Evolutionary conservation across 495 filamentous ascomycete species (phyloP), one percentile per base, ranked within the genome.

Genomic region (Delitschia confertaspora): DNA sequence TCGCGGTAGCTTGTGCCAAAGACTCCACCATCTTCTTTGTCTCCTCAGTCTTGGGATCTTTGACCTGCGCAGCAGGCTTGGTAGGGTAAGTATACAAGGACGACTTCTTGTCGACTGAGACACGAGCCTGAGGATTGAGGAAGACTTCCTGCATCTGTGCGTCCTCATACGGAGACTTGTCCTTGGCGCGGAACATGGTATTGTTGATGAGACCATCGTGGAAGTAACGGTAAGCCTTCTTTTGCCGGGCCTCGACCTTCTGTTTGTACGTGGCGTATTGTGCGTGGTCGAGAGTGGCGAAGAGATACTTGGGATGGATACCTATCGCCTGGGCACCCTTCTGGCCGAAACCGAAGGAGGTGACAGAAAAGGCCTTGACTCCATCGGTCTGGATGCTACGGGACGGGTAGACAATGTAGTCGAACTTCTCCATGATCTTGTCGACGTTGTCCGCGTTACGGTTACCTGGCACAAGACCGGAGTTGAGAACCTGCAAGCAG

Each of bases 261-360:
- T 68, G 65, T 60, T 79, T 81, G 74, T 99, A 99, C 34, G 74
- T 69, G 33, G 78, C 63, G 65, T 82, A 96, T 35, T 87, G 82
- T 20, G 81, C 69, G 65, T 84, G 74, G 63, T 95, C 88, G 23
- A 99, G 83, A n/a, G 83, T 79, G 21, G 93, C 91, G 60, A 80
- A 99, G 42, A 99, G 79, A 63, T 96, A 99, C 63, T 81, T 88
- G 43, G 91, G 85, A 63, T 96, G 89, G 38, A 99, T 83, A 67
- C 89, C 93, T 60, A 99, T 88, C 33, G 82, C 88, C 67, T 96
- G 93, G 36, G 91, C 87, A 58, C 91, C 91, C 76, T 96, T 96
- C 66, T 99, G 91, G 46, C 91, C 91, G 70, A 99, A 99, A 65
- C 91, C 91, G 66, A 99, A 99, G 1, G 91, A 99, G 10, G 93